Evolutionary conservation across 177 flowering plant species (phyloP).

Genomic region (Telopea speciosissima): DNA sequence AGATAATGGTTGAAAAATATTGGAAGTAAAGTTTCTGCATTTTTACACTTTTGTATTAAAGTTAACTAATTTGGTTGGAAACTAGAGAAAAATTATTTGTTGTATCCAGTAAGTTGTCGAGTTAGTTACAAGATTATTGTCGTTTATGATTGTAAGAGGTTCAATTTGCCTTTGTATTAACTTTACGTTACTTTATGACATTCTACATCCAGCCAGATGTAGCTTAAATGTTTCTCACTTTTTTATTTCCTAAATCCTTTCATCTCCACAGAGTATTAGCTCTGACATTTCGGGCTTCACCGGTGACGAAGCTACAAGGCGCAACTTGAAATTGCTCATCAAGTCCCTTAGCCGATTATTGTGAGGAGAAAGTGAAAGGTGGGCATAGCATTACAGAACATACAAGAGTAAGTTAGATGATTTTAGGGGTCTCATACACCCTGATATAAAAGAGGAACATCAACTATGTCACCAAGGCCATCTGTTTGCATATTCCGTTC

Average conservation of each 20-base stretch:
- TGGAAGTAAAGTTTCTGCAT: too few species aligned
- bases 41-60: too few species aligned
- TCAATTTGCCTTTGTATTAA: too few species aligned
- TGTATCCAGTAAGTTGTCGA: too few species aligned
- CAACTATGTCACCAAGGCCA: not conserved
- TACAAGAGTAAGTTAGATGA: not conserved
- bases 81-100: too few species aligned
- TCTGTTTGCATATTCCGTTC: not conserved
- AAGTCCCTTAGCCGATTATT: constrained; percentile 85
- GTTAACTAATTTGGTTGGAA: too few species aligned
- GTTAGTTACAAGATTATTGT: too few species aligned
- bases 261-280: constrained; percentile 60
- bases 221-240: not conserved
- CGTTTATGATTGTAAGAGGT: too few species aligned
- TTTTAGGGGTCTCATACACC: not conserved
- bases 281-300: constrained; percentile 88
- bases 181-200: too few species aligned
- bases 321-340: constrained; percentile 70
- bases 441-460: not conserved
- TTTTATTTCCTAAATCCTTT: not conserved
- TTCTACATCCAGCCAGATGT: too few species aligned
- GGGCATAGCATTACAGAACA: not conserved
- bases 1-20: too few species aligned
- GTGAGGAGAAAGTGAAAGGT: constrained; percentile 19
- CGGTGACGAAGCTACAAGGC: constrained; percentile 84